A percentile compares a stretch with the other conserved stretches of the same genome.
These are phyloP conservation scores for Porphyra umbilicalis DNA, from an alignment of 31 red algal genomes.

Conservation along the genomic window DNA sequence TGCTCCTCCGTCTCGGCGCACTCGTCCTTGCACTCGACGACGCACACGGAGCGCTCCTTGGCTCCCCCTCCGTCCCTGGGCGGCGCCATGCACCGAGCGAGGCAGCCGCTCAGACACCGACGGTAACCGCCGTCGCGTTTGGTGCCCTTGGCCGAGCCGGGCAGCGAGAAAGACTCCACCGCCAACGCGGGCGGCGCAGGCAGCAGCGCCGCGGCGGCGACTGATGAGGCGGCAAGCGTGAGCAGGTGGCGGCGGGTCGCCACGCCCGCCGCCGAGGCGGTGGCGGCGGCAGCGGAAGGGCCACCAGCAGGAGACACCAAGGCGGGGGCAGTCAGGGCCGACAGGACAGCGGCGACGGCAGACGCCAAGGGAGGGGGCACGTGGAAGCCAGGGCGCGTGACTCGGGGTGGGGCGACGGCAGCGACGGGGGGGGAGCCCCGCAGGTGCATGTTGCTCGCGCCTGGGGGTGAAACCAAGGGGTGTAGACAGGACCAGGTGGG, in stretches of 20 bases:
- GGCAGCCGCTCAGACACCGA: background rate
- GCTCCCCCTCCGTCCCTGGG: background rate
- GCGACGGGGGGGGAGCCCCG: background rate
- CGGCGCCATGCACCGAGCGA: background rate
- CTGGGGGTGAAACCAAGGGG: too few species aligned
- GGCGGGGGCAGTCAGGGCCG: background rate
- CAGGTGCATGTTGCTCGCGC: too few species aligned
- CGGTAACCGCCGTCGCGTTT: background rate
- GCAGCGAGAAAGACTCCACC: background rate
- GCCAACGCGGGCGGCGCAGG: background rate
- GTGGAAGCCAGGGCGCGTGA: background rate
- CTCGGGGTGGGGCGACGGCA: background rate
- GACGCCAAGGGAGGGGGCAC: background rate
- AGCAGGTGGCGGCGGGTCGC: background rate
- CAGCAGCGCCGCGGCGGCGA: background rate
- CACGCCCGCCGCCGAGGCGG: background rate
- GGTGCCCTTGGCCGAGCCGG: background rate
- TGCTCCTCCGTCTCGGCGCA: conserved; percentile 44
- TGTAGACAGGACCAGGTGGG: too few species aligned
- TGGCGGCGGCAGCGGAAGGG: background rate
- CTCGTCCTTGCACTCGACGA: conserved; percentile 46
- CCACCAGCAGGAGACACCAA: background rate
- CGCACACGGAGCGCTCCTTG: conserved; percentile 29
- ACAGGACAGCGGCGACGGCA: background rate
- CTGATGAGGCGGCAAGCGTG: background rate